Conservation (phyloP, 1,284 basidiomycete genomes). For the Amylostereum areolatum region DNA sequence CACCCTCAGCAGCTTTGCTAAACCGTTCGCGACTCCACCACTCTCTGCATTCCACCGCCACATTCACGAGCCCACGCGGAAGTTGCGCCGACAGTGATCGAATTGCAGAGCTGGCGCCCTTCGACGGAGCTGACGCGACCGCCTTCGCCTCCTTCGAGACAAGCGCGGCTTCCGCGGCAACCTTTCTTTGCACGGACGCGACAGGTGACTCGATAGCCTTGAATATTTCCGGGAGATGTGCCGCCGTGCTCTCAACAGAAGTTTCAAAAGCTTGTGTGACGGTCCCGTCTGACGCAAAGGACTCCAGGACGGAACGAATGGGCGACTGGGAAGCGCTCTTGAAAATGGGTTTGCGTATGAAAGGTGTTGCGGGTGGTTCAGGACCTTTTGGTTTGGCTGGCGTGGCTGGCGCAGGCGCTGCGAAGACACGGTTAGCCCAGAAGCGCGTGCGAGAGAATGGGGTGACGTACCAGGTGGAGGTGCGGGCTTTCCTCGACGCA, state of each 20-base stretch:
- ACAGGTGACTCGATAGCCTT: conserved; percentile 33
- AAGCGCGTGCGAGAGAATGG: neutral
- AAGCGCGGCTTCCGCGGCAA: too few species aligned
- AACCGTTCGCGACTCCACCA: conserved; percentile 60
- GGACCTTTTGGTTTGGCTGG: conserved; percentile 17
- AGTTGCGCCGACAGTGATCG: conserved; percentile 15
- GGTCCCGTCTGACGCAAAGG: conserved; percentile 51
- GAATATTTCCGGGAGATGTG: conserved; percentile 56
- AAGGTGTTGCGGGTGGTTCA: conserved; percentile 27
- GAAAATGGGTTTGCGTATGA: conserved; percentile 46
- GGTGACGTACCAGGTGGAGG: conserved; percentile 17
- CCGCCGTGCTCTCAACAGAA: conserved; percentile 34
- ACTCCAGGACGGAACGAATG: conserved; percentile 43
- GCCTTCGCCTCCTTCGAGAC: conserved; percentile 17
- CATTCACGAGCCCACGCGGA: conserved; percentile 27
- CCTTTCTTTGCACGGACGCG: conserved; percentile 3
- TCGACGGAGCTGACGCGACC: conserved; percentile 15
- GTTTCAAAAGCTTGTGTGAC: conserved; percentile 43
- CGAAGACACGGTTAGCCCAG: conserved; percentile 11
- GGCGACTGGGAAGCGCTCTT: conserved; percentile 36
- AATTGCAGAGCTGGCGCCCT: conserved; percentile 12
- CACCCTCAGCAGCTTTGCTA: conserved; percentile 44
- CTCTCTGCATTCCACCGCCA: conserved; percentile 14
- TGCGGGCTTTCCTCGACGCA: conserved; percentile 43
- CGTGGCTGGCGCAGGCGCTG: conserved; percentile 20